phyloP scores from a whole-genome alignment of 2,329 filamentous ascomycete genomes.

The Penicillium griseofulvum region DNA sequence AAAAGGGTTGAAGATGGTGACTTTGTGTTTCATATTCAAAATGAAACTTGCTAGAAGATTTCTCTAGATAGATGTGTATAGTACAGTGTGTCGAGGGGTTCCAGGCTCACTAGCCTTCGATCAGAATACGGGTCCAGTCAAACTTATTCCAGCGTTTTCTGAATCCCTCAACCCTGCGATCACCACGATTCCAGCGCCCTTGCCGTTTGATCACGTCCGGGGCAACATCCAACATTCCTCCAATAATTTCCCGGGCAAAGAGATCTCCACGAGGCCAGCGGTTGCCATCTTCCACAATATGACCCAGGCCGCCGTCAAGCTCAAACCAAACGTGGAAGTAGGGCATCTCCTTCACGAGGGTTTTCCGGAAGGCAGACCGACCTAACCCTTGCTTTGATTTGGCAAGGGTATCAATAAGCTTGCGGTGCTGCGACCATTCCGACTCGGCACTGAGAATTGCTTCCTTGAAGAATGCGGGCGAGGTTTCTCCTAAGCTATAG shows the following conservation, averaged over 20 bases:
- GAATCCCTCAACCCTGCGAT: slow-evolving; percentile 69
- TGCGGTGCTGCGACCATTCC: slow-evolving; percentile 94
- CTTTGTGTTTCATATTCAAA: background rate
- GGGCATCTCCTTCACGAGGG: slow-evolving; percentile 90
- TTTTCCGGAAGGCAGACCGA: slow-evolving; percentile 75
- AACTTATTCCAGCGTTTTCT: slow-evolving; percentile 86
- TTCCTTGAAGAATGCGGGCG: slow-evolving; percentile 92
- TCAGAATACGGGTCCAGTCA: slow-evolving; percentile 74
- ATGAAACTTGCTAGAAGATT: background rate
- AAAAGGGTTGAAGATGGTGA: background rate
- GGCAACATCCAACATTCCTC: slow-evolving; percentile 83
- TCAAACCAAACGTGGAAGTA: slow-evolving; percentile 98
- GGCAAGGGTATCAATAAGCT: slow-evolving; percentile 79
- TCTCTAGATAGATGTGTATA: background rate
- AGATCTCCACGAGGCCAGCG: slow-evolving; percentile 88
- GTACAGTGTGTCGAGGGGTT: background rate
- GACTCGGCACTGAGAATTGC: slow-evolving; percentile 84
- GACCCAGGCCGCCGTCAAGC: slow-evolving; percentile 85
- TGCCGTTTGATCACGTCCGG: slow-evolving; percentile 85
- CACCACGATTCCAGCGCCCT: slow-evolving; percentile 74
- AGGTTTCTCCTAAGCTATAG: slow-evolving; percentile 84
- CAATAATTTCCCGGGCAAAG: slow-evolving; percentile 87
- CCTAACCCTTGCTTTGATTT: slow-evolving; percentile 64
- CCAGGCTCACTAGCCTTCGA: slow-evolving; percentile 42
- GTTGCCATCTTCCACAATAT: slow-evolving; percentile 82